Base-by-base conservation (phyloP, 441 rosid species). In the Erysimum cheiri region DNA sequence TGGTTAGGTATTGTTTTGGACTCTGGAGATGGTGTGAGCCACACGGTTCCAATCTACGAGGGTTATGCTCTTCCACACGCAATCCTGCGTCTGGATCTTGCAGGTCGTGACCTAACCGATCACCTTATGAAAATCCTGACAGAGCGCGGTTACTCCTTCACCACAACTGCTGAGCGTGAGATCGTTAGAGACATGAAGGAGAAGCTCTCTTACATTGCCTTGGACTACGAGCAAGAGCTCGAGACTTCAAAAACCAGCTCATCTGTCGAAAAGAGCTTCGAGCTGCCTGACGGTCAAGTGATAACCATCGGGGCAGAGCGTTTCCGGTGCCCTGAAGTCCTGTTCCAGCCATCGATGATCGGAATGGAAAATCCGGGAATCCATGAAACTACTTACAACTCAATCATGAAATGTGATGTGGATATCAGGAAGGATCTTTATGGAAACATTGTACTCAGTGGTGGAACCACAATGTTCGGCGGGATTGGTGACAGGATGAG, bases 21-120 rank as follows among this genome's bases (percentile, higher is more conserved):
- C 69, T 88, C 91, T 68, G 94, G 94, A 69, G 94, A 88, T 81
- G 94, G 94, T 72, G 95, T 87, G 70, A 88, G 95, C 69, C 95
- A 88, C 80, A 87, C 95, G 6, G 95, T 88, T 49, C 94, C 94
- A 48, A 88, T 88, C 57, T 88, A 86, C 49, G 94, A 88, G 78
- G 91, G 94, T 8, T 86, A 86, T 71, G 91, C 93, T 17, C 91
- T 88, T 17, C 93, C 93, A 44, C 91, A 88, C 67, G 93, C 89
- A 67, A 85, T 86, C 79, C 78, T 88, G 63, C 89, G 91, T 78
- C 91, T 88, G 12, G 91, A 88, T 76, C 82, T 86, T 22, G 90
- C 91, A 11, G 95, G 92, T 17, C 88, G 90, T 73, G 95, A 87
- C 69, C 84, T 88, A 28, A 88, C 90, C 0, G 92, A 88, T 74